phyloP scores from a whole-genome alignment of 2,329 filamentous ascomycete species.

The Ceratocystis diversiconidia region DNA sequence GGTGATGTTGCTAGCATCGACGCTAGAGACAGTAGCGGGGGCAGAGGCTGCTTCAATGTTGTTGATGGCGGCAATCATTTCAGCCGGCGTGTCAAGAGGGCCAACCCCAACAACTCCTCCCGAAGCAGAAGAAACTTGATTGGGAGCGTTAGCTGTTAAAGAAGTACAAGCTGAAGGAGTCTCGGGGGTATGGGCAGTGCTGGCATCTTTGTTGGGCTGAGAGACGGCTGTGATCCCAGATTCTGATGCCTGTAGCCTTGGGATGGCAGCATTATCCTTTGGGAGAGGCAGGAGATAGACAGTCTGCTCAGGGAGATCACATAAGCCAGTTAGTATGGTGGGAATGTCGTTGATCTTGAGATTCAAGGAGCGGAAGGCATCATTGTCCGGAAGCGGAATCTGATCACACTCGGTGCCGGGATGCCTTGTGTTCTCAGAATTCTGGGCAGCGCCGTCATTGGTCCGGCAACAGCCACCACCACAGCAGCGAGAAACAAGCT shows the following conservation, averaged over 20 bases:
- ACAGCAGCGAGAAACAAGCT: conserved; percentile 48
- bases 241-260: conserved; percentile 11
- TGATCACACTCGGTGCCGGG: conserved; percentile 30
- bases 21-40: neutral
- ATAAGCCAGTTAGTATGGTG: conserved; percentile 55
- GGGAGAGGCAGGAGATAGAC: conserved; percentile 52
- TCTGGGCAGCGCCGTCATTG: conserved; percentile 30
- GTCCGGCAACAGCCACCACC: conserved; percentile 51
- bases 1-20: neutral
- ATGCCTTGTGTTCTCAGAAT: conserved; percentile 25
- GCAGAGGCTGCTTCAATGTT: conserved; percentile 6
- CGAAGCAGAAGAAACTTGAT: neutral
- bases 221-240: conserved; percentile 8
- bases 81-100: conserved; percentile 16
- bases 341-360: conserved; percentile 65
- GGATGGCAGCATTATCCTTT: conserved; percentile 20
- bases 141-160: conserved; percentile 6
- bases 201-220: neutral
- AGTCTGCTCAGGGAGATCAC: conserved; percentile 48
- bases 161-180: conserved; percentile 20
- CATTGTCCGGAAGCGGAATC: conserved; percentile 57
- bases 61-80: conserved; percentile 17
- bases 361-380: conserved; percentile 65
- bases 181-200: neutral
- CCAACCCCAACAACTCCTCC: neutral